These are phyloP conservation scores for Parsonsia alboflavescens DNA, from an alignment of 257 asterid species.

Conservation along the genomic window DNA sequence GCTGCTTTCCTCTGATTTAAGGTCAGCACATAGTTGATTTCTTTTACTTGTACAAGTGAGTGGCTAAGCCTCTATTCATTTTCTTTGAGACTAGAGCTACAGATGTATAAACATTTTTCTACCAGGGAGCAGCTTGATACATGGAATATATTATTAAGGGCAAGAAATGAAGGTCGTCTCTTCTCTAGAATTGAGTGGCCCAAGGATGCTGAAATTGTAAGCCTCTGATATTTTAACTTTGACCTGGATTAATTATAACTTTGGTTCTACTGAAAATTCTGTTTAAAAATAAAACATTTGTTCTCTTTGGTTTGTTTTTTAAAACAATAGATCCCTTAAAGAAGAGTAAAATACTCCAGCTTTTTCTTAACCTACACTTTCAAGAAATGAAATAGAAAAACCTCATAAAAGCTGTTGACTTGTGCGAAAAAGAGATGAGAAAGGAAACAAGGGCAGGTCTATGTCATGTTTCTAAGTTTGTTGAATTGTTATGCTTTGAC, in stretches of 20 bases:
- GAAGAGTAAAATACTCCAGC: neutral
- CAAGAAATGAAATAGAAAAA: neutral
- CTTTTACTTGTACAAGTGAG: constrained; percentile 10
- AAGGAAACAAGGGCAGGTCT: neutral
- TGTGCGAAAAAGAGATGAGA: neutral
- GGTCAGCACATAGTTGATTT: constrained; percentile 38
- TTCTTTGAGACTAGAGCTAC: constrained; percentile 6
- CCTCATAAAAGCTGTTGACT: neutral
- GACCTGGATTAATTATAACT: neutral
- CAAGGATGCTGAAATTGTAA: constrained; percentile 76
- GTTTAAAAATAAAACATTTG: neutral
- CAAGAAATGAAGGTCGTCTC: constrained; percentile 92
- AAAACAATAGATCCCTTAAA: neutral
- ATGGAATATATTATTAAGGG: constrained; percentile 83
- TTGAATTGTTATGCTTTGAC: constrained; percentile 7
- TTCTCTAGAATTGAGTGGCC: constrained; percentile 97
- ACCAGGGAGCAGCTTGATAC: constrained; percentile 94
- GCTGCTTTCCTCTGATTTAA: constrained; percentile 71
- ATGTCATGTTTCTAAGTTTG: neutral
- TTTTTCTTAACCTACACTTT: neutral
- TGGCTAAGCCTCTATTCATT: neutral
- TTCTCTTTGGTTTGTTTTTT: neutral
- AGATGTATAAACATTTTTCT: constrained; percentile 14
- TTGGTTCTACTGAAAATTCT: neutral
- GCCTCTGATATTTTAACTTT: constrained; percentile 14